phyloP scores from a whole-genome alignment of 2,329 filamentous ascomycete genomes.

The Hortaea sp. region DNA sequence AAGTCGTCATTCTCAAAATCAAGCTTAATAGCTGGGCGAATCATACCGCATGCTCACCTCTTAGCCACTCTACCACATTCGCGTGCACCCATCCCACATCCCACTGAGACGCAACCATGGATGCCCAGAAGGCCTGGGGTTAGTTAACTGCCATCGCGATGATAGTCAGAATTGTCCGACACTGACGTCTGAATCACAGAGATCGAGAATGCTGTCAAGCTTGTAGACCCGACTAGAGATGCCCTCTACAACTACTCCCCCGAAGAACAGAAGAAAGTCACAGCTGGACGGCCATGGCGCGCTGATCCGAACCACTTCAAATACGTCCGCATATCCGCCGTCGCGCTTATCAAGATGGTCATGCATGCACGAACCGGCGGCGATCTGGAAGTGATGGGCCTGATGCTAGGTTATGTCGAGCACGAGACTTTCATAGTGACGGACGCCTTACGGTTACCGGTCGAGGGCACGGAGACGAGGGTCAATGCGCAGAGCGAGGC shows the following conservation, averaged over 20 bases:
- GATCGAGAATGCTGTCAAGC: constrained; percentile 69
- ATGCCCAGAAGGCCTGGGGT: constrained; percentile 54
- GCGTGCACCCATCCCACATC: neutral
- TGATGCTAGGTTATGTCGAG: constrained; percentile 93
- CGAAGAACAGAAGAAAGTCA: constrained; percentile 56
- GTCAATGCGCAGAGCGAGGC: constrained; percentile 94
- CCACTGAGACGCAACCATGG: constrained; percentile 9
- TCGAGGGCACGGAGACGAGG: constrained; percentile 95
- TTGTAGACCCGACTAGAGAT: constrained; percentile 79
- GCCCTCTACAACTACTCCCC: constrained; percentile 79
- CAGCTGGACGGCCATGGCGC: constrained; percentile 61
- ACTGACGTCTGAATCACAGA: constrained; percentile 42
- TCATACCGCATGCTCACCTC: too few species aligned
- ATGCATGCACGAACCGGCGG: constrained; percentile 98
- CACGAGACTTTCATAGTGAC: constrained; percentile 83
- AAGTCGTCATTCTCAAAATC: too few species aligned
- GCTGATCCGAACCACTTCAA: constrained; percentile 81
- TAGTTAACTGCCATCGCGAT: constrained; percentile 15
- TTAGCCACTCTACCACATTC: too few species aligned
- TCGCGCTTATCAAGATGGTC: constrained; percentile 95
- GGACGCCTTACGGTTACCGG: constrained; percentile 84
- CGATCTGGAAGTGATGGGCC: constrained; percentile 86
- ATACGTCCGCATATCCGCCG: constrained; percentile 81
- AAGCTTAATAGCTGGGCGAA: too few species aligned
- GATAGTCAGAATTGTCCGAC: constrained; percentile 1